Evolutionary conservation across 352 stramenopile species (phyloP), one percentile per base, ranked within the genome.

Genomic region (Albugo candida): DNA sequence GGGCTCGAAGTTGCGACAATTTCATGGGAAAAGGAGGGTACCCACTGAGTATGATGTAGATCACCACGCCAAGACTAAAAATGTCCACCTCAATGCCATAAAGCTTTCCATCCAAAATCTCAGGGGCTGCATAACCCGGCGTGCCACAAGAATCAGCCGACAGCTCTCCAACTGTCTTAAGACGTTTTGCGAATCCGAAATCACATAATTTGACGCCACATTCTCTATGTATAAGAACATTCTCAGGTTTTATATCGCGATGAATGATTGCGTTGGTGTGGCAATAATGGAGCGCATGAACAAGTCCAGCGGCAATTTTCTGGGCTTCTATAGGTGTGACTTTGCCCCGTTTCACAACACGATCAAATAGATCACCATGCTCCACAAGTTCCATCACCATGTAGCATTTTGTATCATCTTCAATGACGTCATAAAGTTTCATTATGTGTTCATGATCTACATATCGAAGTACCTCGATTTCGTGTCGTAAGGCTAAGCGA

Each of bases 341-440:
- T 36, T 81, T 83, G 52, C 75, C 78, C 40, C 82, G 66, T 41
- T 86, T 85, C 27, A 85, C 77, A 46, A 92, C 84, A n/a, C 73
- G 65, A 47, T 92, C 79, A 19, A 92, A 89, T 16, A 88, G 50
- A 47, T 89, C 77, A 20, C 89, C 88, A 45, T 93, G 75, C 56
- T 91, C 81, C 31, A 95, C 92, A 18, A 96, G 68, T 58, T 99
- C 93, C 45, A 97, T 96, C 16, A 99, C 86, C 54, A 99, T 71
- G 58, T 98, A 98, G 70, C 93, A 99, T 56, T 96, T 83, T 52
- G 83, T 68, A 39, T 87, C 76, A 54, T 96, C 86, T 44, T 96
- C 78, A 44, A 94, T 95, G n/a, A 96, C 92, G 62, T 94, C 89
- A 43, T 95, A 67, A 27, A 95, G 61, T 10, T 65, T 61, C 75